Conservation (phyloP, 805 yeast species). For the Ogataea zsoltii region DNA sequence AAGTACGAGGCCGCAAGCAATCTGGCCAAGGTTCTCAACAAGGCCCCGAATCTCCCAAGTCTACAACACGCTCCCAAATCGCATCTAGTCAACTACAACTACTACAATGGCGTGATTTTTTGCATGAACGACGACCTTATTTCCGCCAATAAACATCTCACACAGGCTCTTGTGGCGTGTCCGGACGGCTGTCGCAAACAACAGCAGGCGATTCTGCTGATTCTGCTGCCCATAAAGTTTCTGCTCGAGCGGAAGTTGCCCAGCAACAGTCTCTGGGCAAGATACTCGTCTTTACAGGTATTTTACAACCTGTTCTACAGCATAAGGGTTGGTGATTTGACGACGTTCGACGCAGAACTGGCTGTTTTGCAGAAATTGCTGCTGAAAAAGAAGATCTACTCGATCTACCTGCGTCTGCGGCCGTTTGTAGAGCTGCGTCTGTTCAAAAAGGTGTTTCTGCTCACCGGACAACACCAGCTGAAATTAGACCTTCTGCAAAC, state of each 20-base stretch:
- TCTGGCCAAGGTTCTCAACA: slow-evolving; percentile 65
- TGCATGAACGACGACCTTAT: slow-evolving; percentile 64
- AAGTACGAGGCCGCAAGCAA: slow-evolving; percentile 75
- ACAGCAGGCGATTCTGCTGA: slow-evolving; percentile 49
- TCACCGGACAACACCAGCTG: slow-evolving; percentile 29
- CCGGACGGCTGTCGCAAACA: slow-evolving; percentile 31
- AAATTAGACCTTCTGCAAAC: slow-evolving; percentile 11
- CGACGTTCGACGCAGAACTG: slow-evolving; percentile 48
- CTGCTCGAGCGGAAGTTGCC: slow-evolving; percentile 52
- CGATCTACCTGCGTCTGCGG: slow-evolving; percentile 55
- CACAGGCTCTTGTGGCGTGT: slow-evolving; percentile 46
- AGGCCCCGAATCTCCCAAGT: slow-evolving; percentile 56
- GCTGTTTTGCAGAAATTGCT: slow-evolving; percentile 48
- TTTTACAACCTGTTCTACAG: slow-evolving; percentile 53
- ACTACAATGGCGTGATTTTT: slow-evolving; percentile 66
- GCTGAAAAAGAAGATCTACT: slow-evolving; percentile 59
- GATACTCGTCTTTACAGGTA: slow-evolving; percentile 43
- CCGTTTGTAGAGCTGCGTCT: slow-evolving; percentile 52
- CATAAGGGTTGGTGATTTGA: slow-evolving; percentile 55
- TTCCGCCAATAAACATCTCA: slow-evolving; percentile 51
- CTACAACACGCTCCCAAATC: slow-evolving; percentile 44
- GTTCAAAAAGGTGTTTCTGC: slow-evolving; percentile 41
- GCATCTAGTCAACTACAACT: slow-evolving; percentile 62
- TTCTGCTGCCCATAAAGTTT: slow-evolving; percentile 65
- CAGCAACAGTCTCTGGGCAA: slow-evolving; percentile 36